Conservation (phyloP, 2,329 filamentous ascomycete genomes). For the Pseudogymnoascus sp. region DNA sequence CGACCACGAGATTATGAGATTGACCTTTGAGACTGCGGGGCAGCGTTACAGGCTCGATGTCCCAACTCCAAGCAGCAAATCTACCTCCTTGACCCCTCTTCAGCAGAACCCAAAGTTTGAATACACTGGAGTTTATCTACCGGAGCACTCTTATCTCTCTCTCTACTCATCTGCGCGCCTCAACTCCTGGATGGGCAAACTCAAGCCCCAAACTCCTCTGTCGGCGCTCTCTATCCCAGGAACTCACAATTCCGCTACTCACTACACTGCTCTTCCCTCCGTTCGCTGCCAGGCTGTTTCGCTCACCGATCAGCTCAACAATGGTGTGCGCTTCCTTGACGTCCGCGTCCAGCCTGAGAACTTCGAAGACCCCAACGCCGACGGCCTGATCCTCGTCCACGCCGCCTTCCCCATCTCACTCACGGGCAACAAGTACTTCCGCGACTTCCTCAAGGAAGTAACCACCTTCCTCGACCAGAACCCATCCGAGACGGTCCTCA, state of each 20-base stretch:
- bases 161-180: slow-evolving; percentile 66
- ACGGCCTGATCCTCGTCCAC: slow-evolving; percentile 76
- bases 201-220: slow-evolving; percentile 64
- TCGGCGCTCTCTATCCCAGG: slow-evolving; percentile 83
- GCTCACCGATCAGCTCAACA: slow-evolving; percentile 68
- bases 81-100: slow-evolving; percentile 51
- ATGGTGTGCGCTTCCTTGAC: slow-evolving; percentile 92
- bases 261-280: slow-evolving; percentile 75
- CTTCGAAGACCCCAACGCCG: slow-evolving; percentile 47
- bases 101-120: slow-evolving; percentile 41
- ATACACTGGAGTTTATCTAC: slow-evolving; percentile 60
- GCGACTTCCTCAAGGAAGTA: slow-evolving; percentile 60
- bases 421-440: slow-evolving; percentile 71
- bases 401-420: slow-evolving; percentile 81
- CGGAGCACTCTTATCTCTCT: slow-evolving; percentile 44
- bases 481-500: slow-evolving; percentile 71
- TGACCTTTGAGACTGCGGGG: slow-evolving; percentile 61
- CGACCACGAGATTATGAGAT: slow-evolving; percentile 56
- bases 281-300: slow-evolving; percentile 85
- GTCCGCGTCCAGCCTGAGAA: slow-evolving; percentile 66
- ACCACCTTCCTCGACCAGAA: slow-evolving; percentile 70
- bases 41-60: slow-evolving; percentile 65
- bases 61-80: slow-evolving; percentile 52
- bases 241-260: slow-evolving; percentile 89
- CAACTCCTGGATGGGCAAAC: slow-evolving; percentile 69